A percentile compares a stretch with the other conserved stretches of the same genome.
These are phyloP conservation scores for Passalora sequoiae DNA, from an alignment of 2,329 filamentous ascomycete species.

Conservation along the genomic window DNA sequence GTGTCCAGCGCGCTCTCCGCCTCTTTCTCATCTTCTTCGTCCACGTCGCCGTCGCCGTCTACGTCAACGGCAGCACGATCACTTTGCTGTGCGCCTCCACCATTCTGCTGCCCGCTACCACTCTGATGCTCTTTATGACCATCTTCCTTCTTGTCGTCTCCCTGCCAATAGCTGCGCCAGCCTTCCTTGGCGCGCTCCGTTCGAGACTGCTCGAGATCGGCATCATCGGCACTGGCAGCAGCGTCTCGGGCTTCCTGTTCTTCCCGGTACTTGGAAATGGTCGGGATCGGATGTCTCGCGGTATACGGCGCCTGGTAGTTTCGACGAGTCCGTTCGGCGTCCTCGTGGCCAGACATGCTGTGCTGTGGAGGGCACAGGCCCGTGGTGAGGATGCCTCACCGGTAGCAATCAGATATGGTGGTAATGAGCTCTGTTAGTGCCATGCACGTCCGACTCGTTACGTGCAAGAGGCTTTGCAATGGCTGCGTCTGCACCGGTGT, in stretches of 20 bases:
- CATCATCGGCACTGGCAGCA: conserved; percentile 28
- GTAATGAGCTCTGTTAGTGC: background rate
- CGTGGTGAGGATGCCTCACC: no score
- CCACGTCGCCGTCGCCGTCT: conserved; percentile 15
- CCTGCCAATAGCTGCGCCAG: conserved; percentile 24
- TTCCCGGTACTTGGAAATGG: conserved; percentile 43
- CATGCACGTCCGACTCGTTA: no score
- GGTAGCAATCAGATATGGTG: background rate
- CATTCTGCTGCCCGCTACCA: conserved; percentile 12
- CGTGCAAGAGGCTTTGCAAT: no score
- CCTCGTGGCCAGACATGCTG: conserved; percentile 34
- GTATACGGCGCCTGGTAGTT: conserved; percentile 42
- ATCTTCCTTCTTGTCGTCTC: conserved; percentile 16
- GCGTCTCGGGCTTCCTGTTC: conserved; percentile 41
- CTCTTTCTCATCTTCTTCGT: conserved; percentile 22
- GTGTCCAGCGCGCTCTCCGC: conserved; percentile 36
- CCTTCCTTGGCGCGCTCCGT: conserved; percentile 33
- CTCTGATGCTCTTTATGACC: conserved; percentile 14
- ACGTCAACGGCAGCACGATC: conserved; percentile 12
- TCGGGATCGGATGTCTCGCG: conserved; percentile 42
- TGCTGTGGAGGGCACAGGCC: background rate
- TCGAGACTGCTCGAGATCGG: conserved; percentile 25
- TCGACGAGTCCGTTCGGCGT: conserved; percentile 38
- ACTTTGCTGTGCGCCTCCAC: conserved; percentile 9
- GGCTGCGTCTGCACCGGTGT: background rate